Evolutionary conservation across 306 rosid species (phyloP), one percentile per base, ranked within the genome.

Genomic region (Lotus japonicus): DNA sequence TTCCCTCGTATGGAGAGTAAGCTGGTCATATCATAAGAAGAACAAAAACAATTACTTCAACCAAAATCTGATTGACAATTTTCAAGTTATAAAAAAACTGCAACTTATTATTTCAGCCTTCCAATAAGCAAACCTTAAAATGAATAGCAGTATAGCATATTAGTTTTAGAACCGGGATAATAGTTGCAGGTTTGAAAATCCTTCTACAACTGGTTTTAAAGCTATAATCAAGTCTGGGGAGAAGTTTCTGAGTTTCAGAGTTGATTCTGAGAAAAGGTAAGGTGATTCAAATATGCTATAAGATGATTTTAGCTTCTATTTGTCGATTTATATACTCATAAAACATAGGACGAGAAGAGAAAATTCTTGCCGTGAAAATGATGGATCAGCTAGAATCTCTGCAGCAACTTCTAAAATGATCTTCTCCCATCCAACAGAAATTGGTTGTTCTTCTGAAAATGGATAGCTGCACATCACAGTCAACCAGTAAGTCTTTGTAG

Each of bases 341-440:
- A 31, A 65, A 41, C 17, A 26, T 67, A 15, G 31, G 17, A 48
- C 35, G 14, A 66, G 51, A 50, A 62, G 55, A 68, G 23, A 62
- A 49, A 43, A 35, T 39, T 46, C 70, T 57, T 77, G 88, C 98
- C 88, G 80, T 41, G 91, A 69, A 35, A 77, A 79, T 7, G 95
- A 86, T 41, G 96, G 97, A 72, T 92, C 87, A 4, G 78, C 81
- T 38, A 89, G 84, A 68, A 92, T 88, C 78, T 88, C 94, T 60
- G 80, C 76, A 14, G 96, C 86, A 48, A 89, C 75, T 77, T 92
- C 97, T 41, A 63, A 75, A 26, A 84, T 39, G 17, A 66, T 76
- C 54, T 86, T 95, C 73, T 92, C 97, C 98, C 98, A 92, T 75
- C 94, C 88, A 38, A 89, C 58, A 0, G 90, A 86, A 74, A 92